Evolutionary conservation across 345 rosid genomes (phyloP).

Genomic region (Crucihimalaya himalaica): DNA sequence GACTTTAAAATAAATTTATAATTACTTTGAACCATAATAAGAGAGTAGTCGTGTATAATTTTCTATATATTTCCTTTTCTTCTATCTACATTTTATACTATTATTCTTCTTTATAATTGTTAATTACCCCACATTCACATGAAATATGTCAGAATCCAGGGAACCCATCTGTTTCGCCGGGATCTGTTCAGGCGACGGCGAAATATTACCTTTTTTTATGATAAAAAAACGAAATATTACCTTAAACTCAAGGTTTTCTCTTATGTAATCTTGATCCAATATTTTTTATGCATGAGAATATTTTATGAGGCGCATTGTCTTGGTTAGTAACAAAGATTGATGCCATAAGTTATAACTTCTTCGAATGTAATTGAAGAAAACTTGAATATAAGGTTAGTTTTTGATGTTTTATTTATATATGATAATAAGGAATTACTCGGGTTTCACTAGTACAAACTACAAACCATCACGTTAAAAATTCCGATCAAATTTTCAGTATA

Average conservation of each 20-base stretch:
- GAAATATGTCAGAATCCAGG: slow-evolving; percentile 47
- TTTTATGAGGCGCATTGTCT: not conserved
- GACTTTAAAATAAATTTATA: no score
- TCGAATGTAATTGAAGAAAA: not conserved
- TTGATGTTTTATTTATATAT: not conserved
- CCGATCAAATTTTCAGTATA: not conserved
- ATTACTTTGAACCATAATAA: not conserved
- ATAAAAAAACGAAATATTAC: not conserved
- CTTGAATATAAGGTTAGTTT: not conserved
- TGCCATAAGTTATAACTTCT: not conserved
- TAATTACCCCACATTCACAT: slow-evolving; percentile 51
- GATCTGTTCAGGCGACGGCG: slow-evolving; percentile 32
- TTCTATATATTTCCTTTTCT: not conserved
- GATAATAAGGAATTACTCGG: not conserved
- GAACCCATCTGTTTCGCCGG: slow-evolving; percentile 36
- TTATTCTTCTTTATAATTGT: slow-evolving; percentile 1
- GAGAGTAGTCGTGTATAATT: not conserved
- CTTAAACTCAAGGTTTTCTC: not conserved
- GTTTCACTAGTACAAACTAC: not conserved
- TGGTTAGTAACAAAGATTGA: not conserved
- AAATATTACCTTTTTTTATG: not conserved
- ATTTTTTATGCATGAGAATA: not conserved
- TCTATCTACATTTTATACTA: slow-evolving; percentile 14
- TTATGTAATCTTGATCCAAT: not conserved
- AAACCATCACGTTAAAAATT: not conserved